Percentiles rank a stretch among this genome's conserved stretches.
Evolutionary conservation across 768 basidiomycete species (phyloP).

Genomic region (Pulveroboletus sp.): DNA sequence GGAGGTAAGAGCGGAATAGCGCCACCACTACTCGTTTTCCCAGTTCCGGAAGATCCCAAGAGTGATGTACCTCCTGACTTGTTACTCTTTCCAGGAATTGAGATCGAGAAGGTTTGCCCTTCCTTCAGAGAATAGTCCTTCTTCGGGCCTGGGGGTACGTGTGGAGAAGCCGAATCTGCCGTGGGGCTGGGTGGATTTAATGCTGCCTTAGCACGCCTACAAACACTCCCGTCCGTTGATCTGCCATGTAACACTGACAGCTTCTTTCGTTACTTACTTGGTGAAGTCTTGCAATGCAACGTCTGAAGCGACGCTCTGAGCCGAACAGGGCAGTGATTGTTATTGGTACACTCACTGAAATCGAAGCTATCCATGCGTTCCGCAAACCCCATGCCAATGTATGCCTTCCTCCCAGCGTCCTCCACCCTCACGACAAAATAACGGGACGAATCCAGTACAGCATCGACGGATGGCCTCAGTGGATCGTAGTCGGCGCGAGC

Average conservation of each 20-base stretch:
- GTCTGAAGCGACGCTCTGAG: constrained; percentile 40
- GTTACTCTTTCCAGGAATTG: constrained; percentile 75
- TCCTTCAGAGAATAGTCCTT: constrained; percentile 93
- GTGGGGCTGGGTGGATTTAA: constrained; percentile 48
- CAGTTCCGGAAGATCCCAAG: constrained; percentile 32
- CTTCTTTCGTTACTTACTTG: constrained; percentile 44
- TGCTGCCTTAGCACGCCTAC: constrained; percentile 60
- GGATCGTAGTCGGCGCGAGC: constrained; percentile 82
- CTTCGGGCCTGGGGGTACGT: constrained; percentile 73
- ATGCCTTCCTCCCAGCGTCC: constrained; percentile 81
- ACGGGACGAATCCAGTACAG: constrained; percentile 91
- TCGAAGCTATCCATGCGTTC: constrained; percentile 89
- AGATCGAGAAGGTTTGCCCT: constrained; percentile 90
- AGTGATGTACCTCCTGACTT: constrained; percentile 33
- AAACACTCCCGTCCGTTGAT: neutral
- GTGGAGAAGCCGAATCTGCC: constrained; percentile 51
- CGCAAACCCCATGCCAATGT: constrained; percentile 89
- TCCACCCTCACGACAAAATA: constrained; percentile 94
- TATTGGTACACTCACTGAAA: constrained; percentile 59
- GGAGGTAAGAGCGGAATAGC: constrained; percentile 74
- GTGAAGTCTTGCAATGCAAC: constrained; percentile 84
- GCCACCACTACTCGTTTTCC: constrained; percentile 27
- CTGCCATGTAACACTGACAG: neutral
- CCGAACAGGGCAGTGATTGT: neutral
- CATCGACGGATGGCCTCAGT: constrained; percentile 79